These are phyloP conservation scores for Ensete ventricosum DNA, from an alignment of 176 grass and related monocot genomes.

Conservation along the genomic window DNA sequence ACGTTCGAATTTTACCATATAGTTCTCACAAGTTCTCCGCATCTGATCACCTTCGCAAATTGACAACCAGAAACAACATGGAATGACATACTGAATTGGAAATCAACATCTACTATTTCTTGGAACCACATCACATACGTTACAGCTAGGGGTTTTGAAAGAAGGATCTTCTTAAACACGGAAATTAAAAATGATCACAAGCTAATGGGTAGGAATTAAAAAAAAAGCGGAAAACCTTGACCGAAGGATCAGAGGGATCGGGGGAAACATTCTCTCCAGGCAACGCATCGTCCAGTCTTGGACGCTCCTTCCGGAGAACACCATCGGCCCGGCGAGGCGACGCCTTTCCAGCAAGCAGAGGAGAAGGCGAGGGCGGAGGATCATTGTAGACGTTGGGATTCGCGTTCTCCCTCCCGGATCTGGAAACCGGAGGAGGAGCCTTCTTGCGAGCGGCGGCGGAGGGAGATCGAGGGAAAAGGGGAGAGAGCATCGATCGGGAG, in stretches of 20 bases:
- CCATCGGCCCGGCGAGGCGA: background rate
- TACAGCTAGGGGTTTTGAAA: background rate
- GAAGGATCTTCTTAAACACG: background rate
- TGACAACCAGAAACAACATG: slow-evolving; percentile 2
- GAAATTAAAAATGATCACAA: background rate
- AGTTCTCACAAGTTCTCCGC: background rate
- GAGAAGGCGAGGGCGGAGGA: background rate
- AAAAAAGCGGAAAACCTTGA: slow-evolving; percentile 18
- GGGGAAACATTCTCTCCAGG: background rate
- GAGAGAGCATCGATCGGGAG: background rate
- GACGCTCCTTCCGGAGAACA: background rate
- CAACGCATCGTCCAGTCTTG: background rate
- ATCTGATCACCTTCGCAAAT: background rate
- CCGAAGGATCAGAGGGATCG: slow-evolving; percentile 10
- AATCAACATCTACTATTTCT: background rate
- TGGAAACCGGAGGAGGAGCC: background rate
- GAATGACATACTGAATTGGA: background rate
- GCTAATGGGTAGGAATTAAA: background rate
- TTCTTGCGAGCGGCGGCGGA: background rate
- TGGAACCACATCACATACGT: background rate
- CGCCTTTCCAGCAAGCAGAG: background rate
- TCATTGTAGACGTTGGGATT: background rate
- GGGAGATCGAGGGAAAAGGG: background rate
- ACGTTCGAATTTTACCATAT: background rate
- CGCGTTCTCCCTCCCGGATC: slow-evolving; percentile 3